Conservation (phyloP, 257 asterid species). For the Linaria vulgaris region DNA sequence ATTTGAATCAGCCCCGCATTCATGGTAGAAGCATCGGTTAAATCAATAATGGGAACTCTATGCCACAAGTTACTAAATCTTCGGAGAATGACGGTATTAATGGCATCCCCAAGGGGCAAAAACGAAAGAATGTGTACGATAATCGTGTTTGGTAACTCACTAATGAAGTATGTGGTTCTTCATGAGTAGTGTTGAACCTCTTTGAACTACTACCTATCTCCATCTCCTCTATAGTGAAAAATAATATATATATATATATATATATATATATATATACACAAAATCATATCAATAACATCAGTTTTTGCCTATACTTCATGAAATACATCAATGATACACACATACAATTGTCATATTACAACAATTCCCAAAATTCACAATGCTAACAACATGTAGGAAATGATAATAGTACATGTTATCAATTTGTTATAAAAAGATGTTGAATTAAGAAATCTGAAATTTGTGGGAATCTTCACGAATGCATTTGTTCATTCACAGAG, state of each 20-base stretch:
- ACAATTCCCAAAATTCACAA: too few species aligned
- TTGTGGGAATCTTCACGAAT: too few species aligned
- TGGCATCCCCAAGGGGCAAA: slow-evolving; percentile 29
- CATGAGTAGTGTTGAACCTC: background rate
- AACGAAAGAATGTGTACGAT: slow-evolving; percentile 33
- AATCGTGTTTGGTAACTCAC: slow-evolving; percentile 33
- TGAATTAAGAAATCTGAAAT: too few species aligned
- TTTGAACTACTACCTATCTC: background rate
- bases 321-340: background rate
- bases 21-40: slow-evolving; percentile 21
- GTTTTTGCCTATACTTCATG: background rate
- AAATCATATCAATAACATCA: background rate
- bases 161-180: slow-evolving; percentile 25
- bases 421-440: too few species aligned
- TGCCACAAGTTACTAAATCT: slow-evolving; percentile 36
- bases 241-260: too few species aligned
- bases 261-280: too few species aligned
- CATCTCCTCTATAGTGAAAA: background rate
- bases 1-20: background rate
- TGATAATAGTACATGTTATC: too few species aligned
- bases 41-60: slow-evolving; percentile 27
- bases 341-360: too few species aligned
- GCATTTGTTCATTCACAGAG: too few species aligned
- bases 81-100: slow-evolving; percentile 24
- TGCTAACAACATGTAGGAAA: too few species aligned